These are phyloP conservation scores for Exophiala viscosa DNA, from an alignment of 2,329 filamentous ascomycete genomes.

Conservation along the genomic window DNA sequence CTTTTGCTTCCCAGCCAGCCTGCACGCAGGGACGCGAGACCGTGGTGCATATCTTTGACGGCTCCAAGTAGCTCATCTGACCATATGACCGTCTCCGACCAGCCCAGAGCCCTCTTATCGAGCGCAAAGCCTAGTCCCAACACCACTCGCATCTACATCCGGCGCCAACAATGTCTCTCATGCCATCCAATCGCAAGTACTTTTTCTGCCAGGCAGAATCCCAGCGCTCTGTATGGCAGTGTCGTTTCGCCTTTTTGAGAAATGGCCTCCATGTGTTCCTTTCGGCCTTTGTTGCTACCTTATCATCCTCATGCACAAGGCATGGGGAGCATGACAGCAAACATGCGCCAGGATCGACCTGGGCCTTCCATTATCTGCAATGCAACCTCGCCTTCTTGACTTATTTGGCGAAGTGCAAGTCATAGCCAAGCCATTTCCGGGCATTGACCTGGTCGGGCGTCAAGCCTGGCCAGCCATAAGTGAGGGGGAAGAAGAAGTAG, in stretches of 20 bases:
- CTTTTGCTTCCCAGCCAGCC: neutral
- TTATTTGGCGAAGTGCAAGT: constrained; percentile 98
- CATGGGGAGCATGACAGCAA: neutral
- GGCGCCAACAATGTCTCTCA: neutral
- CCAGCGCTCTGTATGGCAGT: constrained; percentile 1
- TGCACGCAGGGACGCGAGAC: neutral
- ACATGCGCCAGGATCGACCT: neutral
- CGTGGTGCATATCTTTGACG: neutral
- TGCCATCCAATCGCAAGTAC: constrained; percentile 6
- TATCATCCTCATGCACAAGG: neutral
- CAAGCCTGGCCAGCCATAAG: constrained; percentile 89
- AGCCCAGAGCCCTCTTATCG: neutral
- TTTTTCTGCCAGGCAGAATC: constrained; percentile 19
- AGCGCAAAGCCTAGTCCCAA: neutral
- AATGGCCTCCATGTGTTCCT: constrained; percentile 4
- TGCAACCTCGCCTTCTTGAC: neutral
- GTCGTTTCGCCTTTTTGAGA: constrained; percentile 12
- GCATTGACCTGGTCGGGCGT: constrained; percentile 67
- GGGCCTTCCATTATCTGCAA: neutral
- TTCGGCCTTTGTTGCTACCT: neutral
- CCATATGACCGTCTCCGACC: neutral
- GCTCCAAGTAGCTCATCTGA: neutral
- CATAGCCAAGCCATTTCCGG: constrained; percentile 95
- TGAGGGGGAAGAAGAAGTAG: constrained; percentile 91
- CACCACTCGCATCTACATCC: neutral